Evolutionary conservation across 2,329 filamentous ascomycete species (phyloP).

Genomic region (Botrytis pseudocinerea): DNA sequence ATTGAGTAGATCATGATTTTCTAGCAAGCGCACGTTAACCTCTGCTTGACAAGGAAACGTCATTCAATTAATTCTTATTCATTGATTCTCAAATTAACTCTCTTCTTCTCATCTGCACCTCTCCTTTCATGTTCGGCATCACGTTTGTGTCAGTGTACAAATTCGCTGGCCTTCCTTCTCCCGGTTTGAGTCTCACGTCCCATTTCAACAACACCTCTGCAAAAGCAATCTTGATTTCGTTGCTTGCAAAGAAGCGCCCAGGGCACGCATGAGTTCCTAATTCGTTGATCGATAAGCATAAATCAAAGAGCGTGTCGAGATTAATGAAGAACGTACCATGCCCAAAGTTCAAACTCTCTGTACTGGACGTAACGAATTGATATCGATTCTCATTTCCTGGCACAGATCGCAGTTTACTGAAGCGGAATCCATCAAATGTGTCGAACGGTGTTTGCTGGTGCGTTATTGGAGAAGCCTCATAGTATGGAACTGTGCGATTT

Average conservation of each 20-base stretch:
- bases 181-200: conserved; percentile 55
- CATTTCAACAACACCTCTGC: conserved; percentile 39
- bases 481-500: conserved; percentile 20
- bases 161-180: conserved; percentile 60
- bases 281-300: background rate
- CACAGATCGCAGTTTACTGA: conserved; percentile 31
- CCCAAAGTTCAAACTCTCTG: conserved; percentile 44
- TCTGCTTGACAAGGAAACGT: background rate
- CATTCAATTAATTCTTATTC: background rate
- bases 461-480: conserved; percentile 18
- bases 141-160: conserved; percentile 2
- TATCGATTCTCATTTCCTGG: conserved; percentile 36
- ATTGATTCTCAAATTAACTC: background rate
- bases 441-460: conserved; percentile 17
- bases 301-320: background rate
- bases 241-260: conserved; percentile 44
- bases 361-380: conserved; percentile 43
- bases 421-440: conserved; percentile 36
- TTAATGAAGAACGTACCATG: conserved; percentile 38
- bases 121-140: conserved; percentile 20
- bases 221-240: conserved; percentile 43
- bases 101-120: conserved; percentile 17
- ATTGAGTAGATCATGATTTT: background rate
- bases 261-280: conserved; percentile 45
- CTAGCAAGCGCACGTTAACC: background rate